phyloP scores from a whole-genome alignment of 1,284 basidiomycete genomes.

The Microbotryum intermedium region DNA sequence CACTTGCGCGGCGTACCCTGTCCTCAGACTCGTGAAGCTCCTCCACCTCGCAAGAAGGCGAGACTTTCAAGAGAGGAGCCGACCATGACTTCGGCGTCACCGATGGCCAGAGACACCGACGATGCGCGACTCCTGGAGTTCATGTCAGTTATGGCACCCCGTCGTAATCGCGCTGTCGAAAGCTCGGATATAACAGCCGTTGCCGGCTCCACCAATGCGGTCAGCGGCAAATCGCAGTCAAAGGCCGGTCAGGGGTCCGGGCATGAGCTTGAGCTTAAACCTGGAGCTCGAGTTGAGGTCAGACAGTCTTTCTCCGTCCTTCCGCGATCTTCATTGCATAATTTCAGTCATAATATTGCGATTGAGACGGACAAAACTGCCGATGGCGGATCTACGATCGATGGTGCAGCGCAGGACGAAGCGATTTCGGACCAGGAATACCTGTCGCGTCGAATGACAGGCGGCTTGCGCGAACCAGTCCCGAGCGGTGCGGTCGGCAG shows the following conservation, averaged over 20 bases:
- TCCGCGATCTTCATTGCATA: too few species aligned
- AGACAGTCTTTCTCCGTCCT: too few species aligned
- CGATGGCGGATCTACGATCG: neutral
- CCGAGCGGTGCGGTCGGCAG: neutral
- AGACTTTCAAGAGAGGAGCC: neutral
- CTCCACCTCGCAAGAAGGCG: conserved; percentile 9
- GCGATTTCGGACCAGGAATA: conserved; percentile 38
- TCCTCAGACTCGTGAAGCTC: conserved; percentile 8
- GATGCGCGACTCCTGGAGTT: conserved; percentile 17
- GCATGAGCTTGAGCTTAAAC: too few species aligned
- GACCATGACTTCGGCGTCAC: too few species aligned
- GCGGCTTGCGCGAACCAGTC: conserved; percentile 32
- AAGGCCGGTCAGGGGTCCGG: too few species aligned
- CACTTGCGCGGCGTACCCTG: neutral
- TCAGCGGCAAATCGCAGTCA: too few species aligned
- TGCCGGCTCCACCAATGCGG: too few species aligned
- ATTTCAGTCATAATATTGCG: too few species aligned
- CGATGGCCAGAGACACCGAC: too few species aligned
- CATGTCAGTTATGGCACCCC: conserved; percentile 21
- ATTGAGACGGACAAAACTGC: too few species aligned
- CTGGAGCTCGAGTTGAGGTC: too few species aligned
- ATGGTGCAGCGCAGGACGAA: conserved; percentile 26
- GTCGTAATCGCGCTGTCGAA: conserved; percentile 7
- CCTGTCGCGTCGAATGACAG: conserved; percentile 40
- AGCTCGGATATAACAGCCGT: too few species aligned